A percentile compares a stretch with the other conserved stretches of the same genome.
Conservation (phyloP, 441 rosid species). For the Theobroma grandiflorum region DNA sequence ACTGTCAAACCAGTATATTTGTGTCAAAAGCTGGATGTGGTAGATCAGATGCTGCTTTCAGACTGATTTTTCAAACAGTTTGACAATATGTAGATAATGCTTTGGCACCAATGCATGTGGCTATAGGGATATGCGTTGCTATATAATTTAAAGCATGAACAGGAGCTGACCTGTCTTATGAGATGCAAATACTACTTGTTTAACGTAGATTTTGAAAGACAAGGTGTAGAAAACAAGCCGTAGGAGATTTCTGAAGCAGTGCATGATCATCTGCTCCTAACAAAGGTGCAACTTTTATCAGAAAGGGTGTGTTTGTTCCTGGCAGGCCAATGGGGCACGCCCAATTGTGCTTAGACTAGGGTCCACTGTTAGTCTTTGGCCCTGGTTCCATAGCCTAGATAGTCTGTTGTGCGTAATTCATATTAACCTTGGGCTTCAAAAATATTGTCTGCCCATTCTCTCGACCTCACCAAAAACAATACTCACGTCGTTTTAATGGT, state of each 20-base stretch:
- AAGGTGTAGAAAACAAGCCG: not conserved
- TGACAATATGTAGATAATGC: not conserved
- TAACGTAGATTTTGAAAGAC: not conserved
- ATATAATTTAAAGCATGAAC: not conserved
- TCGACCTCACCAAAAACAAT: too few species aligned
- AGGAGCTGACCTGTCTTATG: not conserved
- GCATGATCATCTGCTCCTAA: not conserved
- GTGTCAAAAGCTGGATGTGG: slow-evolving; percentile 4
- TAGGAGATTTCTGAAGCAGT: not conserved
- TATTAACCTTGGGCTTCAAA: not conserved
- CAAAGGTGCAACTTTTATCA: too few species aligned
- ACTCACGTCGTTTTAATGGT: too few species aligned
- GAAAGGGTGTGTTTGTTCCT: too few species aligned
- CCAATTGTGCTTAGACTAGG: not conserved
- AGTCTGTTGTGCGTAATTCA: not conserved
- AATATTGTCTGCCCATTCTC: too few species aligned
- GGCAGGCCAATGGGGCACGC: not conserved
- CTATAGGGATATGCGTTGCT: not conserved
- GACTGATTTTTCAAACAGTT: slow-evolving; percentile 1
- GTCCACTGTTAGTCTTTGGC: not conserved
- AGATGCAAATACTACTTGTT: not conserved
- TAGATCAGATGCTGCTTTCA: not conserved
- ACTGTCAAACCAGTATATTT: not conserved
- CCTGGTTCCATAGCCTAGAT: not conserved
- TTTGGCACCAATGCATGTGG: not conserved